Percentiles rank a stretch among this genome's conserved stretches.
Conservation (phyloP, 805 yeast genomes). For the Candida tammaniensis region DNA sequence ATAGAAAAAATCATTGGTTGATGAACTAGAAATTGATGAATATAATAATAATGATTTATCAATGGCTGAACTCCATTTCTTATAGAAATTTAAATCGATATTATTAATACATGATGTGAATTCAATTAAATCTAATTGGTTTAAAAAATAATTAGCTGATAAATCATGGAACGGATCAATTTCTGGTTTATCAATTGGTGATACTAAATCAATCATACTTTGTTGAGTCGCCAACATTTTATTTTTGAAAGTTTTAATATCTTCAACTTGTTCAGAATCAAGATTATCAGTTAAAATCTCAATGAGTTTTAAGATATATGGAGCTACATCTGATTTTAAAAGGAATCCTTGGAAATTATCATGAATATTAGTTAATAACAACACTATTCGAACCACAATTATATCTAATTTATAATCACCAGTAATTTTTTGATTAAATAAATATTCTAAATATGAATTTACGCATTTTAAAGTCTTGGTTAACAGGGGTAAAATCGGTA, state of each 20-base stretch:
- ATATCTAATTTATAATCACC: conserved; percentile 19
- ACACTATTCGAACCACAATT: conserved; percentile 49
- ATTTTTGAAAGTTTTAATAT: conserved; percentile 50
- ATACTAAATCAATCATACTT: conserved; percentile 26
- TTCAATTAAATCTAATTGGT: conserved; percentile 44
- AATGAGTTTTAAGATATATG: conserved; percentile 53
- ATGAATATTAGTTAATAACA: conserved; percentile 54
- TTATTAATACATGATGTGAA: conserved; percentile 64
- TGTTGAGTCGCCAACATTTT: conserved; percentile 52
- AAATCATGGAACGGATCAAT: conserved; percentile 24
- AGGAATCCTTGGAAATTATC: conserved; percentile 67
- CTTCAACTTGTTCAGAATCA: conserved; percentile 6
- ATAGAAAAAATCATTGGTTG: conserved; percentile 33
- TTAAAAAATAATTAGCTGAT: conserved; percentile 50
- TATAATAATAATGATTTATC: conserved; percentile 75
- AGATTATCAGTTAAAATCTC: conserved; percentile 29
- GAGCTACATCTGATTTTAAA: conserved; percentile 59
- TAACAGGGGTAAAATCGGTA: conserved; percentile 38
- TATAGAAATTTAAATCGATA: conserved; percentile 64
- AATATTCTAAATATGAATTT: conserved; percentile 10
- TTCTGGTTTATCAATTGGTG: conserved; percentile 12
- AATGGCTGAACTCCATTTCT: conserved; percentile 71
- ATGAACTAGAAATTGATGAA: conserved; percentile 35
- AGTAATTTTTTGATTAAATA: conserved; percentile 11
- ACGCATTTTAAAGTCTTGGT: conserved; percentile 24